Conservation (phyloP, 2,329 filamentous ascomycete species). For the Arthroderma sp. region DNA sequence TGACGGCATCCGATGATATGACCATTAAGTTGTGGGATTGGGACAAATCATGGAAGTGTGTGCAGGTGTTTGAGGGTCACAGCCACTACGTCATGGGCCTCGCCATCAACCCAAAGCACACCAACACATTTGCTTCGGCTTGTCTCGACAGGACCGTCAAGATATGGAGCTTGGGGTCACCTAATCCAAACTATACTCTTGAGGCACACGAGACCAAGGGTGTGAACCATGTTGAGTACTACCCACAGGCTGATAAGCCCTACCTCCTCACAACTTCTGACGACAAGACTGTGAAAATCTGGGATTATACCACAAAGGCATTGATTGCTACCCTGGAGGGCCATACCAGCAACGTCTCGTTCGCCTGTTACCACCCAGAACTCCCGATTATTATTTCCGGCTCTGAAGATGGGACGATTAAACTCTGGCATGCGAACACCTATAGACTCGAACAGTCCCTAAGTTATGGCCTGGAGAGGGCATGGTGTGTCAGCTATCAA, state of each 20-base stretch:
- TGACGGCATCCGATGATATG: conserved; percentile 97
- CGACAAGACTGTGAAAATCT: conserved; percentile 92
- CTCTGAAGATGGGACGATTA: conserved; percentile 92
- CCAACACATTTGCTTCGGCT: conserved; percentile 81
- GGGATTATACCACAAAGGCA: conserved; percentile 98
- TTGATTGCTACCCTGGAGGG: conserved; percentile 93
- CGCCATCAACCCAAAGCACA: conserved; percentile 95
- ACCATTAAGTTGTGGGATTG: conserved; percentile 98
- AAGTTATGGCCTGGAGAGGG: conserved; percentile 88
- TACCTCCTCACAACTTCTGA: conserved; percentile 96
- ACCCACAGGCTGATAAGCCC: conserved; percentile 55
- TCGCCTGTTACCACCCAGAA: conserved; percentile 95
- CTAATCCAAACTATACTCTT: conserved; percentile 90
- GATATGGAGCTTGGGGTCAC: conserved; percentile 90
- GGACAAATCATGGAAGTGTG: conserved; percentile 97
- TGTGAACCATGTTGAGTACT: conserved; percentile 93
- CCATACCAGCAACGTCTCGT: conserved; percentile 95
- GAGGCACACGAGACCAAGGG: conserved; percentile 96
- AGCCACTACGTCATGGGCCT: conserved; percentile 95
- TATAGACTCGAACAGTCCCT: conserved; percentile 92
- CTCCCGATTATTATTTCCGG: conserved; percentile 94
- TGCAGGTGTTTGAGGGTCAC: conserved; percentile 93
- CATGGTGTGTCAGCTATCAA: conserved; percentile 96
- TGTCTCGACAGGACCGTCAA: conserved; percentile 95
- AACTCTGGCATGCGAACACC: conserved; percentile 98